Base-by-base conservation (phyloP, 148 eudicot species). In the Talinum fruticosum region DNA sequence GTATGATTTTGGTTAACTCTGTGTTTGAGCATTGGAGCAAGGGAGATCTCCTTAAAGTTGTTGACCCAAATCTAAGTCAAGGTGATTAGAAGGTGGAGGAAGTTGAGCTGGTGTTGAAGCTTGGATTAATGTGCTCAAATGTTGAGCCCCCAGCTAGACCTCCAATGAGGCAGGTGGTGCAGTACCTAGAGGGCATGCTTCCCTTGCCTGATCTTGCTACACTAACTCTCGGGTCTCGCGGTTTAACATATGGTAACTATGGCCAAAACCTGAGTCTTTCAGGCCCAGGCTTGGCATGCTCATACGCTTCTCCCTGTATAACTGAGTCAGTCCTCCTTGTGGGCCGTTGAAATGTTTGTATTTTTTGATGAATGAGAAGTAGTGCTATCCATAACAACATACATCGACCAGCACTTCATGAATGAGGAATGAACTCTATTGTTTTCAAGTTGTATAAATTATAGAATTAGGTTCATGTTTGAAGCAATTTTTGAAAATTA, bases 111-210 rank as follows among this genome's bases (percentile, higher is more conserved):
- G 67, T 64, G 15, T 29, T 26, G 67, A 64, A 64, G 33, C 67
- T 64, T 26, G 67, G 67, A 14, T 29, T 64, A 64, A 64, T 64
- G 67, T 64, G 67, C 67, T 64, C 67, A 29, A 64, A 64, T 64
- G 67, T 64, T 64, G 67, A 64, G 67, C 67, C 67, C 67, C 28
- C 34, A 16, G 34, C 71, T 36, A 36, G 71, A 68, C 71, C 71
- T 16, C 19, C 67, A 36, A 68, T 68, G 71, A 68, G 71, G 71
- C 71, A 68, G 34, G 71, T 68, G 38, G 71, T 34, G 38, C 71
- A 68, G 26, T 68, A 68, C 44, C 41, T 68, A 36, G 44, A 10
- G 19, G 71, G 41, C 71, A 68, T 36, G 21, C 26, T 33, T 33
- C 24, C 71, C 71, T 68, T 68, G 24, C 71, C 71, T 12, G 71